phyloP scores from a whole-genome alignment of 495 filamentous ascomycete genomes.

The Xylaria castorea region DNA sequence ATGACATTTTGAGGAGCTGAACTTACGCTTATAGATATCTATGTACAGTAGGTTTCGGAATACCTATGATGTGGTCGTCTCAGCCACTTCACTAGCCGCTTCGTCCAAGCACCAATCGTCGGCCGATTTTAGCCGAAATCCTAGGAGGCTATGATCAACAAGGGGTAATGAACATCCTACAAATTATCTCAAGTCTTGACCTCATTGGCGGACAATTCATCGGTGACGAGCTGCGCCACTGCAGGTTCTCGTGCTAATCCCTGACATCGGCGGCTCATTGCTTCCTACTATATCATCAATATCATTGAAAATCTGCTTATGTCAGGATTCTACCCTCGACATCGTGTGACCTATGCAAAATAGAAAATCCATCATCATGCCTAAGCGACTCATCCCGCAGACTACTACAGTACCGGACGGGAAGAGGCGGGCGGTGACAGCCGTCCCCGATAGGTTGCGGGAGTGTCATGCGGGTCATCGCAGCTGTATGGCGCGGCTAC shows the following conservation, averaged over 20 bases:
- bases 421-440: slow-evolving; percentile 27
- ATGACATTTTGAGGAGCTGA: background rate
- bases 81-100: slow-evolving; percentile 5
- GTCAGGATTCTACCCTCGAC: slow-evolving; percentile 64
- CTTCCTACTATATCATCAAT: slow-evolving; percentile 46
- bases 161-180: background rate
- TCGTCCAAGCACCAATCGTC: slow-evolving; percentile 1
- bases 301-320: slow-evolving; percentile 60
- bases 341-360: slow-evolving; percentile 60
- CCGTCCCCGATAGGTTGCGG: background rate
- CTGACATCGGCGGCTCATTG: background rate
- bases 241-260: background rate
- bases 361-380: slow-evolving; percentile 58
- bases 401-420: slow-evolving; percentile 32
- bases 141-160: background rate
- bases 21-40: background rate
- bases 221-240: background rate
- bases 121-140: background rate
- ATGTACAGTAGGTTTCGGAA: background rate
- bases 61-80: background rate
- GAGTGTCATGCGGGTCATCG: slow-evolving; percentile 46
- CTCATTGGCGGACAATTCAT: background rate
- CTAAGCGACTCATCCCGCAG: slow-evolving; percentile 63
- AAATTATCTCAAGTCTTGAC: background rate
- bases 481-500: slow-evolving; percentile 48